Conservation (phyloP, 164 flowering plant species). For the Macadamia tetraphylla region DNA sequence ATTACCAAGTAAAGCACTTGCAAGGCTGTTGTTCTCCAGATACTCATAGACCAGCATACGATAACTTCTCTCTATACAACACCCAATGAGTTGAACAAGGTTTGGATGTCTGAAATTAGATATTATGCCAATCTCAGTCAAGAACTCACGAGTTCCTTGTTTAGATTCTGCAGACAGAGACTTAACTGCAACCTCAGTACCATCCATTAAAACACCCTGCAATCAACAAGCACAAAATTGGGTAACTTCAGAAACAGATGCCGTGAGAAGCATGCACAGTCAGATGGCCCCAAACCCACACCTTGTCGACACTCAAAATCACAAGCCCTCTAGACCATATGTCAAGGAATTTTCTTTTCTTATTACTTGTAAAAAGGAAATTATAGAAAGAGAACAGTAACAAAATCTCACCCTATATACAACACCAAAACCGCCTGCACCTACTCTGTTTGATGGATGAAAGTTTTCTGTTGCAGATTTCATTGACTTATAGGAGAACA, state of each 20-base stretch:
- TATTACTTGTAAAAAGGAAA: neutral
- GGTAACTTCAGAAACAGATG: neutral
- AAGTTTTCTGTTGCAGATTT: constrained; percentile 63
- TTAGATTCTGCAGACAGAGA: constrained; percentile 68
- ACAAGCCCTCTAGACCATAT: neutral
- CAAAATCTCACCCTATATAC: constrained; percentile 57
- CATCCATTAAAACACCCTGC: constrained; percentile 76
- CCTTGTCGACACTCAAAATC: neutral
- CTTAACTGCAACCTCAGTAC: constrained; percentile 65
- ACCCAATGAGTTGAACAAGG: constrained; percentile 74
- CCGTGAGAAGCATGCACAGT: too few species aligned
- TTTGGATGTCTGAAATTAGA: constrained; percentile 67
- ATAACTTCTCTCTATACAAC: constrained; percentile 57
- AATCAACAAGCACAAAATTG: constrained; percentile 8
- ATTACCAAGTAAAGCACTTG: constrained; percentile 54
- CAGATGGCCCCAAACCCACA: neutral
- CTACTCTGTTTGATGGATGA: constrained; percentile 55
- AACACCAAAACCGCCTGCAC: constrained; percentile 82
- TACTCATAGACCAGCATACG: constrained; percentile 76
- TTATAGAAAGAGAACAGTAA: neutral
- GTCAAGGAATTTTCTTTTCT: neutral
- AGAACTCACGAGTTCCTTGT: constrained; percentile 70
- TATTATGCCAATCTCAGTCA: constrained; percentile 71
- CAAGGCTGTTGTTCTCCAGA: constrained; percentile 81
- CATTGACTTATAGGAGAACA: constrained; percentile 50